A percentile compares a stretch with the other conserved stretches of the same genome.
Conservation (phyloP, 1,139 yeast genomes). For the Geotrichum citri-aurantii region DNA sequence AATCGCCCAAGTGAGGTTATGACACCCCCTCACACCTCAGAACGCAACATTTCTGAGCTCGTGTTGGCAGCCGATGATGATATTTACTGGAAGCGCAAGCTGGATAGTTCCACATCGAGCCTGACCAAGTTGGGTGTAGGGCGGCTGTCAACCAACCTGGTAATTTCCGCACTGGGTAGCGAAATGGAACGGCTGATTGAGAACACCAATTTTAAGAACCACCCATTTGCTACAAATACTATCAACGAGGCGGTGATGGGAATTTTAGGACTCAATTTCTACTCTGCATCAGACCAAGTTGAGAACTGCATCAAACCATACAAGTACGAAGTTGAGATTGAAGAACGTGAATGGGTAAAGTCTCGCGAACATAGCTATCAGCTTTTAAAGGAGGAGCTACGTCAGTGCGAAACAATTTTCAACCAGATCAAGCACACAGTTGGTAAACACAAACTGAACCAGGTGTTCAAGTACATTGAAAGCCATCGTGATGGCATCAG, state of each 20-base stretch:
- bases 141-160: slow-evolving; percentile 72
- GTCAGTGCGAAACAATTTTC: slow-evolving; percentile 70
- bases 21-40: slow-evolving; percentile 22
- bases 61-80: slow-evolving; percentile 56
- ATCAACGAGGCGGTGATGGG: slow-evolving; percentile 80
- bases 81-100: slow-evolving; percentile 78
- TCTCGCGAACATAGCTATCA: slow-evolving; percentile 73
- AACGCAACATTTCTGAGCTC: slow-evolving; percentile 51
- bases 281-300: slow-evolving; percentile 94
- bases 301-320: slow-evolving; percentile 97
- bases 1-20: slow-evolving; percentile 46
- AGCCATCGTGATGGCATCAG: slow-evolving; percentile 37
- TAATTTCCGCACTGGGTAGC: slow-evolving; percentile 70
- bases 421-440: slow-evolving; percentile 57
- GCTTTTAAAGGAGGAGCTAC: slow-evolving; percentile 73
- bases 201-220: slow-evolving; percentile 69
- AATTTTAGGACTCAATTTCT: slow-evolving; percentile 70
- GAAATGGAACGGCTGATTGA: slow-evolving; percentile 72
- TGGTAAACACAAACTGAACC: slow-evolving; percentile 77
- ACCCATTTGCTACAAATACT: slow-evolving; percentile 75
- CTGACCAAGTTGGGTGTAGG: slow-evolving; percentile 92
- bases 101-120: slow-evolving; percentile 76
- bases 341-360: slow-evolving; percentile 84
- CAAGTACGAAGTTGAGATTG: slow-evolving; percentile 93
- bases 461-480: slow-evolving; percentile 69